Percentiles rank a stretch among this genome's conserved stretches.
These are phyloP conservation scores for Onygena corvina DNA, from an alignment of 2,329 filamentous ascomycete species.

Conservation along the genomic window DNA sequence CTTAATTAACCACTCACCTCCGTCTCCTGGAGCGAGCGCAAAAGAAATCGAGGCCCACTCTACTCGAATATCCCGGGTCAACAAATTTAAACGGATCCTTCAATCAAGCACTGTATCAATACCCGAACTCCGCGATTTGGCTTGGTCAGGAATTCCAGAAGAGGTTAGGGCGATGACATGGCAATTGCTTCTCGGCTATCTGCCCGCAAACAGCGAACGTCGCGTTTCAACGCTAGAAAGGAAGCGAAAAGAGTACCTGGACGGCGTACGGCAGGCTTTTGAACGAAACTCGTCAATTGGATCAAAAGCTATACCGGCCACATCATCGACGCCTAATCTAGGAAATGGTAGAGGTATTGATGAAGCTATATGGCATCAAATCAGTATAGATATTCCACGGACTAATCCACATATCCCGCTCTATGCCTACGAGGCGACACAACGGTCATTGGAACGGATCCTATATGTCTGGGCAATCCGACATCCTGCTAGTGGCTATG, in stretches of 20 bases:
- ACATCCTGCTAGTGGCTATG: constrained; percentile 92
- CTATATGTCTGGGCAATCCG: constrained; percentile 96
- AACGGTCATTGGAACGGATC: constrained; percentile 85
- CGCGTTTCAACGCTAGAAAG: constrained; percentile 80
- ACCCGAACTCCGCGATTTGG: constrained; percentile 66
- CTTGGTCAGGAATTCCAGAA: constrained; percentile 88
- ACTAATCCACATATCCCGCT: constrained; percentile 93
- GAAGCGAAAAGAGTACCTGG: constrained; percentile 91
- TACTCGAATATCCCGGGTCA: constrained; percentile 81
- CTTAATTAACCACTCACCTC: constrained; percentile 74
- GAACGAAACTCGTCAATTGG: constrained; percentile 40
- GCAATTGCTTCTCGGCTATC: constrained; percentile 87
- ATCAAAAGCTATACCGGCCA: constrained; percentile 28
- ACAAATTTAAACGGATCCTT: constrained; percentile 94
- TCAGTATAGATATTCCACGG: constrained; percentile 92
- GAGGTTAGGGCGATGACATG: constrained; percentile 99
- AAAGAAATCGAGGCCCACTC: constrained; percentile 82
- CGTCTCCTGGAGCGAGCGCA: constrained; percentile 58
- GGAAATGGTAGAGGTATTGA: constrained; percentile 66
- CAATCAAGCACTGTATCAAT: constrained; percentile 84
- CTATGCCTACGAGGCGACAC: constrained; percentile 91
- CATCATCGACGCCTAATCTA: constrained; percentile 27
- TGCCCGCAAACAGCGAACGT: constrained; percentile 91
- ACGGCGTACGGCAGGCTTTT: constrained; percentile 65
- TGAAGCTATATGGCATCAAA: constrained; percentile 98